Conservation (phyloP, 768 basidiomycete genomes). For the Lepiota venenata region DNA sequence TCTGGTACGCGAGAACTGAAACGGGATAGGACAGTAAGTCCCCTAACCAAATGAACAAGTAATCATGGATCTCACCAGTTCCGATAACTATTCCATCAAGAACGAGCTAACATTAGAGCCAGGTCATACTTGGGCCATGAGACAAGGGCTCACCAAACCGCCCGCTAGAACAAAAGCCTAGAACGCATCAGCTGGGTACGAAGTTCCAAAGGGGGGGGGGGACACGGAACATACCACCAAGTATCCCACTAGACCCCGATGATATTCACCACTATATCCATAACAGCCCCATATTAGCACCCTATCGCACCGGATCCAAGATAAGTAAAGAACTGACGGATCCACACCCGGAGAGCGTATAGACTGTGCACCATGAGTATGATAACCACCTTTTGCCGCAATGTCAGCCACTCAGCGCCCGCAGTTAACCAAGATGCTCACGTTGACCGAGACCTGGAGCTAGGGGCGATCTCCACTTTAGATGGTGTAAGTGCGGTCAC, state of each 20-base stretch:
- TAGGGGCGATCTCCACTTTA: conserved; percentile 15
- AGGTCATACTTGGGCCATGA: neutral
- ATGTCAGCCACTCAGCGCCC: neutral
- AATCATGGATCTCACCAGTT: conserved; percentile 21
- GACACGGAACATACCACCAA: conserved; percentile 16
- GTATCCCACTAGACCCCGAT: conserved; percentile 24
- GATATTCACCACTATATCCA: conserved; percentile 21
- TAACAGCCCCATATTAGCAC: conserved; percentile 1
- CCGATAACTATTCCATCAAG: conserved; percentile 25
- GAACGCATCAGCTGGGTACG: conserved; percentile 1
- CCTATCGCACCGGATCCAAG: conserved; percentile 23
- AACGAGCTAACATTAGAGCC: conserved; percentile 3
- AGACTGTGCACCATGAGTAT: conserved; percentile 44
- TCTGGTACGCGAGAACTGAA: conserved; percentile 32
- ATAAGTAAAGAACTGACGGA: conserved; percentile 31
- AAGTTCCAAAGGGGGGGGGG: neutral
- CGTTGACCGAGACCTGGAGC: conserved; percentile 41
- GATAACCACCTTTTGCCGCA: conserved; percentile 32
- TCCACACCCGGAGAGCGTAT: conserved; percentile 44
- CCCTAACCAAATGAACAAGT: neutral
- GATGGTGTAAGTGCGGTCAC: neutral
- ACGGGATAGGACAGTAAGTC: neutral
- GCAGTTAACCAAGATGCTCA: conserved; percentile 18
- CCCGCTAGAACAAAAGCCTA: conserved; percentile 31
- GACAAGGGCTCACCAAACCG: conserved; percentile 30